Conservation (phyloP, 2,329 filamentous ascomycete genomes). For the Pseudogymnoascus sp. region DNA sequence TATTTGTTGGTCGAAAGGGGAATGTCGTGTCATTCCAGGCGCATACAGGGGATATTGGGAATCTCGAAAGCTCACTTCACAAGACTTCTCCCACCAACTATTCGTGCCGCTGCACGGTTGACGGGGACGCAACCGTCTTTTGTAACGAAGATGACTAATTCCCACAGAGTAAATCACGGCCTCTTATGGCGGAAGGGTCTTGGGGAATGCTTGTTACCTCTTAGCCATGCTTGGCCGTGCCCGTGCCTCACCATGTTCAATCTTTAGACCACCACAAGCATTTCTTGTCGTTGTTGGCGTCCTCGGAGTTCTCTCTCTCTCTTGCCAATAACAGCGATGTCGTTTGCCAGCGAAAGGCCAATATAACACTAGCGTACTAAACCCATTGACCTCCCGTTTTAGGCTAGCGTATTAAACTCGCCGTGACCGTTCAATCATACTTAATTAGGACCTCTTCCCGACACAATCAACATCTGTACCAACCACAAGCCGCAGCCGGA, state of each 20-base stretch:
- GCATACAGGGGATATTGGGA: conserved; percentile 33
- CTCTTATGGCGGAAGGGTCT: neutral
- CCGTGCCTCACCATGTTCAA: neutral
- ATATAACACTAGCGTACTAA: neutral
- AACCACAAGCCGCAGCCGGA: neutral
- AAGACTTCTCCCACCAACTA: conserved; percentile 28
- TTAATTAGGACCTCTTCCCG: neutral
- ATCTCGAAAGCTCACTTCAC: conserved; percentile 35
- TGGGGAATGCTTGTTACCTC: neutral
- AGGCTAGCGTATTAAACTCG: neutral
- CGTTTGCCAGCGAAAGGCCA: neutral
- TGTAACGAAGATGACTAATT: neutral
- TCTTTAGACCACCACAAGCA: neutral
- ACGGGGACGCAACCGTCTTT: neutral
- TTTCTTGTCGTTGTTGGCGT: neutral
- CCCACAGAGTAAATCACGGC: neutral
- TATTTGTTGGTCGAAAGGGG: conserved; percentile 26
- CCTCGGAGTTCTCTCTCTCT: neutral
- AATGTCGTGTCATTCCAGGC: conserved; percentile 28
- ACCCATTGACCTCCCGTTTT: neutral
- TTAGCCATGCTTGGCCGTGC: neutral
- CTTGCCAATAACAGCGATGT: neutral
- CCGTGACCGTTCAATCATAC: neutral
- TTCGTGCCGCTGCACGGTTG: conserved; percentile 20
- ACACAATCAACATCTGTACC: neutral